These are phyloP conservation scores for Mycena sanguinolenta DNA, from an alignment of 768 basidiomycete species.

Conservation along the genomic window DNA sequence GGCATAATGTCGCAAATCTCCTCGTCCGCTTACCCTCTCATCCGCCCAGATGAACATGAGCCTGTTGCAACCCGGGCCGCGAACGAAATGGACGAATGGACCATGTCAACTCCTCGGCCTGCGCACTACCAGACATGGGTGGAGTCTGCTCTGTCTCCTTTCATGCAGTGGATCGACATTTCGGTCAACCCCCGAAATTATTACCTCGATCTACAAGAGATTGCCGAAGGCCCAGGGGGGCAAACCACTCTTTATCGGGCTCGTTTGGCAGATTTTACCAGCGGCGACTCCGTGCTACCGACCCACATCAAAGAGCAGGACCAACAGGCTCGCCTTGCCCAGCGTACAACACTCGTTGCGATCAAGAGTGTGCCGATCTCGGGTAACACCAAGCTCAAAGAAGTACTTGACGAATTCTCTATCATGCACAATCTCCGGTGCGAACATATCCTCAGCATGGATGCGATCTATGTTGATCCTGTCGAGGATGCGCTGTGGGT, in stretches of 20 bases:
- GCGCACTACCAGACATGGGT: constrained; percentile 50
- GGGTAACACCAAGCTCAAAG: constrained; percentile 56
- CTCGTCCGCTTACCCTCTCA: neutral
- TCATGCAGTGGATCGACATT: constrained; percentile 55
- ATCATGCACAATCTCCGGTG: constrained; percentile 56
- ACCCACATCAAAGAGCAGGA: constrained; percentile 1
- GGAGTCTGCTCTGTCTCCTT: constrained; percentile 49
- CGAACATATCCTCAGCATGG: constrained; percentile 59
- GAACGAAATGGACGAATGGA: too few species aligned
- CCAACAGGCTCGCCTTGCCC: neutral
- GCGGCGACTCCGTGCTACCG: neutral
- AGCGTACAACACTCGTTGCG: constrained; percentile 53
- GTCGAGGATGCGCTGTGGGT: constrained; percentile 63
- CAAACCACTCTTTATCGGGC: constrained; percentile 48
- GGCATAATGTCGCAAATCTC: neutral
- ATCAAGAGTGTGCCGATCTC: constrained; percentile 63
- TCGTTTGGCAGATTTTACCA: neutral
- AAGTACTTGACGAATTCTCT: constrained; percentile 59
- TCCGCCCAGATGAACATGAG: neutral
- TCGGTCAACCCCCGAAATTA: constrained; percentile 54
- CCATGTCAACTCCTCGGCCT: constrained; percentile 54
- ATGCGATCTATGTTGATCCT: constrained; percentile 58
- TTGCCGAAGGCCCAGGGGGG: constrained; percentile 70
- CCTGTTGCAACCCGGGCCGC: constrained; percentile 18
- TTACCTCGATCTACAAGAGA: constrained; percentile 62